Evolutionary conservation across 495 filamentous ascomycete species (phyloP), one percentile per base, ranked within the genome.

Genomic region (Hyaloscypha finlandica): DNA sequence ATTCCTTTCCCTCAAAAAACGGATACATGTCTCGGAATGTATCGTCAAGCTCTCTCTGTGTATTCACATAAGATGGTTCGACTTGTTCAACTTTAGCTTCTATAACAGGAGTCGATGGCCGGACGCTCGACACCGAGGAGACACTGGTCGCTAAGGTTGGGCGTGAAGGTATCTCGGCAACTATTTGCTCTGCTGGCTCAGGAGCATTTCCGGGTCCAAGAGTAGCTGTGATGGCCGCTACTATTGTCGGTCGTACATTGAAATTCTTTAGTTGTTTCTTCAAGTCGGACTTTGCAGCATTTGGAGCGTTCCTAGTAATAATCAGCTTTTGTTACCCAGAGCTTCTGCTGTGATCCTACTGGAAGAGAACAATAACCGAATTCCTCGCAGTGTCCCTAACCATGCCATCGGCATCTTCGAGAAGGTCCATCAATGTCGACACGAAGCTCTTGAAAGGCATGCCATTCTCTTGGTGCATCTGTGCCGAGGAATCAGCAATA

Each of bases 1-100:
- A 87, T 77, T 99, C 95, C 72, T 84, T 92, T 48, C 94, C 94
- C 68, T 97, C 93, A 70, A 98, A 98, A 72, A 80, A 83, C 37
- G 82, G 82, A 33, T 86, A 79, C 92, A 99, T 97, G 12, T 88
- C 86, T 51, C 84, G 85, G 70, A 96, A 86, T 5, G 89, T 86
- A 30, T 97, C 93, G 59, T 97, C 93, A 22, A 98, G 76, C 55
- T 97, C 92, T 59, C 91, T 83, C 54, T 88, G 81, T 1, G 92
- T 94, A 52, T 91, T 88, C 37, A 97, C 88, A 74, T 92, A 89
- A 6, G 88, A 74, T 1, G 96, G 94, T 32, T 95, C 91, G 57
- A 97, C 82, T 16, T 83, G 78, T 59, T 92, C 91, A 31, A 86
- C 79, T 65, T 88, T 85, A 6, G 77, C 76, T 56, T 85, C 85